Evolutionary conservation across 2,329 filamentous ascomycete genomes (phyloP).

Genomic region (Fusarium kyushuense): DNA sequence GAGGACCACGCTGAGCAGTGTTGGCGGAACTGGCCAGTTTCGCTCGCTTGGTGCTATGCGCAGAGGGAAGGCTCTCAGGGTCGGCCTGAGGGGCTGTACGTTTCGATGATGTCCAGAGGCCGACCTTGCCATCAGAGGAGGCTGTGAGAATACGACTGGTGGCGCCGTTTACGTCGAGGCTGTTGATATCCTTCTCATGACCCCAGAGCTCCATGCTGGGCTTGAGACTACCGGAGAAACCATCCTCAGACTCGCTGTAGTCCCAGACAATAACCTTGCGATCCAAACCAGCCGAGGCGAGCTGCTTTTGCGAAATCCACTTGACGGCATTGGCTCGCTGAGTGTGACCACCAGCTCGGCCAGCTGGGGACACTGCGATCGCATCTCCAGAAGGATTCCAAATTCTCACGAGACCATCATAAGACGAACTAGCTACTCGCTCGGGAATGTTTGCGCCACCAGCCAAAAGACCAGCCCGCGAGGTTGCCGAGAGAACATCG

Average conservation of each 20-base stretch:
- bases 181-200: slow-evolving; percentile 80
- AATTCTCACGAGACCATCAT: slow-evolving; percentile 87
- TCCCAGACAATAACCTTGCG: slow-evolving; percentile 91
- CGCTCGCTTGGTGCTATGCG: slow-evolving; percentile 78
- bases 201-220: slow-evolving; percentile 86
- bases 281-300: slow-evolving; percentile 87
- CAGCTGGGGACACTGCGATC: slow-evolving; percentile 79
- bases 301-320: slow-evolving; percentile 81
- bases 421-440: slow-evolving; percentile 89
- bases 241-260: slow-evolving; percentile 75
- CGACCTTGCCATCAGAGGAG: slow-evolving; percentile 83
- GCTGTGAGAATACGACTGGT: slow-evolving; percentile 86
- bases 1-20: slow-evolving; percentile 79
- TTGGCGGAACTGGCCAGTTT: slow-evolving; percentile 66
- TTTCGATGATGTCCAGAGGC: slow-evolving; percentile 89
- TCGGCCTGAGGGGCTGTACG: slow-evolving; percentile 80
- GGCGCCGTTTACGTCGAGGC: slow-evolving; percentile 77
- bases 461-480: slow-evolving; percentile 66
- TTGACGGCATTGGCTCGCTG: slow-evolving; percentile 84
- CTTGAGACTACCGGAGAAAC: slow-evolving; percentile 72
- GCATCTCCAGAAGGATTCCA: slow-evolving; percentile 91
- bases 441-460: slow-evolving; percentile 48
- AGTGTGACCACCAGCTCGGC: slow-evolving; percentile 77
- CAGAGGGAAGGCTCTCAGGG: slow-evolving; percentile 74
- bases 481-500: slow-evolving; percentile 79